Conservation (phyloP, 75 land plant genomes). For the Larix kaempferi region DNA sequence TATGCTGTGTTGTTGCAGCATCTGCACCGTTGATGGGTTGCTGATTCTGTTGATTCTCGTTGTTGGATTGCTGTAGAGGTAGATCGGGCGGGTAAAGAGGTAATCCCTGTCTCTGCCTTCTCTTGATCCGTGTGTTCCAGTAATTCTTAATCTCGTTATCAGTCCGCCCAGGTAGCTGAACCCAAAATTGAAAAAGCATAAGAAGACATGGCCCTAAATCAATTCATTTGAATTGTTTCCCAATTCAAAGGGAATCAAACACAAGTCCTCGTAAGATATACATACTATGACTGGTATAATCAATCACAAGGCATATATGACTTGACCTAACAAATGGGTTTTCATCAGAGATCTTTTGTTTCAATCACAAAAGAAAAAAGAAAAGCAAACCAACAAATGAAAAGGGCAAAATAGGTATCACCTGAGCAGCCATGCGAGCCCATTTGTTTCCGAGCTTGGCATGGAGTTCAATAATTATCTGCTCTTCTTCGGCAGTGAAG, state of each 20-base stretch:
- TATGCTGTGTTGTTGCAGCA: conserved; percentile 16
- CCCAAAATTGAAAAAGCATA: conserved; percentile 9
- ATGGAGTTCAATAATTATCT: conserved; percentile 45
- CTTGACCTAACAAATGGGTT: neutral
- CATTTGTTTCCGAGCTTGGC: conserved; percentile 64
- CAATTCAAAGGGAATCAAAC: no score
- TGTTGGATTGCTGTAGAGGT: conserved; percentile 19
- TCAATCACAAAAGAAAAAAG: neutral
- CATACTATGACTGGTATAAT: no score
- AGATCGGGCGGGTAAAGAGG: conserved; percentile 83
- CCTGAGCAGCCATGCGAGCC: conserved; percentile 68
- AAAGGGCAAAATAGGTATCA: neutral
- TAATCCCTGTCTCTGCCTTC: conserved; percentile 75
- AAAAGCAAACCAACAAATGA: neutral
- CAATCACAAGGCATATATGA: no score
- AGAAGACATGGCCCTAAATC: no score
- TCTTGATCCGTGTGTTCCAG: conserved; percentile 92
- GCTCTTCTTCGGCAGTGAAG: conserved; percentile 55
- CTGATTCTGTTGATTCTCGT: conserved; percentile 22
- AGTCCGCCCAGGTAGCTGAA: conserved; percentile 89
- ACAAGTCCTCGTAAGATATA: no score
- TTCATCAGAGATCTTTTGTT: neutral
- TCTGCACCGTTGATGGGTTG: conserved; percentile 9
- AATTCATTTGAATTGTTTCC: no score
- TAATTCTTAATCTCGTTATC: conserved; percentile 96